Conservation (phyloP, 2,329 filamentous ascomycete species). For the Pseudopyrenochaeta lycopersici region DNA sequence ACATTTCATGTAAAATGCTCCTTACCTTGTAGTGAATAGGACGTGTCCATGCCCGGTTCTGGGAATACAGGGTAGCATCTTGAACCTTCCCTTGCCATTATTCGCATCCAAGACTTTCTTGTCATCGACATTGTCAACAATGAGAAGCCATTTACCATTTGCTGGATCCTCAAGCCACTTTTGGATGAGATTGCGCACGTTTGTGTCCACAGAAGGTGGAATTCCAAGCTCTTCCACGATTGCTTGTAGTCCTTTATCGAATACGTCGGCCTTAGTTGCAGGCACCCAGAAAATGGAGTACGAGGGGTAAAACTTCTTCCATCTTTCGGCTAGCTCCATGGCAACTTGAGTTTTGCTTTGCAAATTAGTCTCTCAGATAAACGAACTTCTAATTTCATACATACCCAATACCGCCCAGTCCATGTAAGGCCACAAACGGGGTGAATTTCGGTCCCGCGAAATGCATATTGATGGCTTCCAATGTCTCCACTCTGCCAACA, state of each 20-base stretch:
- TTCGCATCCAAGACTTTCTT: constrained; percentile 7
- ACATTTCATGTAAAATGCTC: too few species aligned
- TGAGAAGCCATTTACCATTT: constrained; percentile 16
- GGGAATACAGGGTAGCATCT: constrained; percentile 27
- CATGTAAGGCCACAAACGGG: constrained; percentile 13
- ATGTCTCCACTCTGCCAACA: constrained; percentile 6
- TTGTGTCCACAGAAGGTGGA: constrained; percentile 10
- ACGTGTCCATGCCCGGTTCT: constrained; percentile 41
- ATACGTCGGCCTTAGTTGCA: constrained; percentile 8
- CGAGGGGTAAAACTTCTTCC: constrained; percentile 6
- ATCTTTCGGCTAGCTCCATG: constrained; percentile 10
- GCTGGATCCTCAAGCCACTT: constrained; percentile 10
- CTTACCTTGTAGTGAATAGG: constrained; percentile 51
- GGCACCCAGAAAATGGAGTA: constrained; percentile 15
- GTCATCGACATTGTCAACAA: constrained; percentile 37
- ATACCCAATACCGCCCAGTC: constrained; percentile 16
- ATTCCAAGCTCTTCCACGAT: constrained; percentile 8
- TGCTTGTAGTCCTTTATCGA: constrained; percentile 9
- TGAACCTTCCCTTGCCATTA: constrained; percentile 15
- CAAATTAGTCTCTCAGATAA: neutral
- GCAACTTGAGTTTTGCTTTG: constrained; percentile 18
- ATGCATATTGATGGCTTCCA: constrained; percentile 8
- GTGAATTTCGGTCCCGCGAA: constrained; percentile 13
- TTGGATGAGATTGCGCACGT: constrained; percentile 8
- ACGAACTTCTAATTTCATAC: neutral